A percentile compares a stretch with the other conserved stretches of the same genome.
These are phyloP conservation scores for Microbotryum intermedium DNA, from an alignment of 1,284 basidiomycete species.

Conservation along the genomic window DNA sequence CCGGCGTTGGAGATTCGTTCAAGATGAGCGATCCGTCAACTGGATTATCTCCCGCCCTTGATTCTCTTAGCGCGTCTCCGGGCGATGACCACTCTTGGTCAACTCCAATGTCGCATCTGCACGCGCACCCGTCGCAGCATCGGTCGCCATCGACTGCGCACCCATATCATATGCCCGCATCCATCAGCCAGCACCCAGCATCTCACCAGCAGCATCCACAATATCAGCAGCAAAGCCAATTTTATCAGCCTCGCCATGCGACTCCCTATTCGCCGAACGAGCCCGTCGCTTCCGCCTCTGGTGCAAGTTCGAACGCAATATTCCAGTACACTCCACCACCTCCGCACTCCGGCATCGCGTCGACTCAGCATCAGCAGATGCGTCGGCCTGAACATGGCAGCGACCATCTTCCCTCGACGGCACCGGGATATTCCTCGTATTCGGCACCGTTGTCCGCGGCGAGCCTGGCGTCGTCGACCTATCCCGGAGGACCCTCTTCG, in stretches of 20 bases:
- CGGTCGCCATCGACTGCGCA: not conserved
- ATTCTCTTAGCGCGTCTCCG: slow-evolving; percentile 1
- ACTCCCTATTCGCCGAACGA: slow-evolving; percentile 4
- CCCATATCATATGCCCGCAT: too few species aligned
- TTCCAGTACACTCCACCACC: slow-evolving; percentile 21
- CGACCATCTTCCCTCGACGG: too few species aligned
- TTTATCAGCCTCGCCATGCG: slow-evolving; percentile 19
- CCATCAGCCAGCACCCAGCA: not conserved
- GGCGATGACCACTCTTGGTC: not conserved
- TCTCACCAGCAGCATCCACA: not conserved
- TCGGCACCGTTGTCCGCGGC: too few species aligned
- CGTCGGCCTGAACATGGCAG: too few species aligned
- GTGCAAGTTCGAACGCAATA: not conserved
- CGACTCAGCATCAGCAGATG: too few species aligned
- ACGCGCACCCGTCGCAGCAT: not conserved
- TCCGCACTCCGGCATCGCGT: not conserved
- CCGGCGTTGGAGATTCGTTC: not conserved
- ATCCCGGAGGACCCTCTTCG: too few species aligned
- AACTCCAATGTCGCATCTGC: not conserved
- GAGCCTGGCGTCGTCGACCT: too few species aligned
- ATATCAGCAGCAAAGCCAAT: not conserved
- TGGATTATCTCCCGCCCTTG: not conserved
- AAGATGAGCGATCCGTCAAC: not conserved
- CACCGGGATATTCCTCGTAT: too few species aligned
- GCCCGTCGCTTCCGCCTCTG: not conserved